A percentile compares a stretch with the other conserved stretches of the same genome.
Evolutionary conservation across 2,329 filamentous ascomycete genomes (phyloP).

Genomic region (Corinectria fuckeliana): DNA sequence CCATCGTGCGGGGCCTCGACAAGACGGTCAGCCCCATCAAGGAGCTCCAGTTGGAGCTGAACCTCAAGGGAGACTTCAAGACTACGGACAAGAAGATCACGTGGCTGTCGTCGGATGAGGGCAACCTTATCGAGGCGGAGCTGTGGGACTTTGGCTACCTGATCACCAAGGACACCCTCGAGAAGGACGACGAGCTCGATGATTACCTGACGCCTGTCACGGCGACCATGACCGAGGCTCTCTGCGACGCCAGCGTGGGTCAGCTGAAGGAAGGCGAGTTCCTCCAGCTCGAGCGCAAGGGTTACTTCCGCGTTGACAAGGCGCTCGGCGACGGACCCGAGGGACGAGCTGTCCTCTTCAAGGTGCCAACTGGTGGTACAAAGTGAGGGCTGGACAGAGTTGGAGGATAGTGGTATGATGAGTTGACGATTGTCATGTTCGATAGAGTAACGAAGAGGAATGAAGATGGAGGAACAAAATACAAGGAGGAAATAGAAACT

Average conservation of each 20-base stretch:
- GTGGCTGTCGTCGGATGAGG: conserved; percentile 80
- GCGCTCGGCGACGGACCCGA: conserved; percentile 57
- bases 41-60: conserved; percentile 79
- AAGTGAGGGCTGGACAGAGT: conserved; percentile 12
- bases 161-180: conserved; percentile 92
- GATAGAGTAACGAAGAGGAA: conserved; percentile 23
- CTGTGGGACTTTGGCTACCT: conserved; percentile 95
- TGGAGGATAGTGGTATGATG: conserved; percentile 12
- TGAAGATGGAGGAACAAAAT: conserved; percentile 21
- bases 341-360: conserved; percentile 62
- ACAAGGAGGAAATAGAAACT: conserved; percentile 2
- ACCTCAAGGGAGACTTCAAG: conserved; percentile 92
- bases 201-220: conserved; percentile 82
- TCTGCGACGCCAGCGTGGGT: conserved; percentile 82
- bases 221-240: conserved; percentile 73
- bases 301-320: conserved; percentile 87
- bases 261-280: conserved; percentile 86
- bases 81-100: conserved; percentile 96
- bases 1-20: conserved; percentile 74
- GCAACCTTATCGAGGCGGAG: conserved; percentile 81
- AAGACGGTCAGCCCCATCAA: conserved; percentile 64
- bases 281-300: conserved; percentile 93
- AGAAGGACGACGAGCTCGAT: conserved; percentile 85
- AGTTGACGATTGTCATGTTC: conserved; percentile 29
- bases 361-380: conserved; percentile 61